Evolutionary conservation across 768 basidiomycete genomes (phyloP).

Genomic region (Peribolospora baueri): DNA sequence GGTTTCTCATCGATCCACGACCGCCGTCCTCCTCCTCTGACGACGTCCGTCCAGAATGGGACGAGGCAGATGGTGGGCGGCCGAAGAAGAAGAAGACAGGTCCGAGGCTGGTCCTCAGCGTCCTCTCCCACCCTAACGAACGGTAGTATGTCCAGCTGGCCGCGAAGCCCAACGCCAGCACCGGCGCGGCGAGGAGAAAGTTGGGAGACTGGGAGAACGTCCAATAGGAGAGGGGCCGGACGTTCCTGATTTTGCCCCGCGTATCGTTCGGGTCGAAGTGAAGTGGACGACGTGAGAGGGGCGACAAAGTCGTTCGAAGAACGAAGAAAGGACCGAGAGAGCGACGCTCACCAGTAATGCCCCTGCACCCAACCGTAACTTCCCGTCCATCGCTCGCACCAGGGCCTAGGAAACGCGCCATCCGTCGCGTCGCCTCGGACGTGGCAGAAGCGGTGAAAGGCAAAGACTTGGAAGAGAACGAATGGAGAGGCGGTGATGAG

Average conservation of each 20-base stretch:
- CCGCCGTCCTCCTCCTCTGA: too few species aligned
- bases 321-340: background rate
- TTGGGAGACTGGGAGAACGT: conserved; percentile 60
- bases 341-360: conserved; percentile 37
- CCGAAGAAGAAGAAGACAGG: background rate
- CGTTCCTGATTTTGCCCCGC: conserved; percentile 25
- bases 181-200: conserved; percentile 52
- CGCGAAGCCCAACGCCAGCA: conserved; percentile 29
- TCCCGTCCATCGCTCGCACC: conserved; percentile 44
- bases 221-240: conserved; percentile 73
- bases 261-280: background rate
- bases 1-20: too few species aligned
- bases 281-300: background rate
- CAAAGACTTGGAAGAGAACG: conserved; percentile 39
- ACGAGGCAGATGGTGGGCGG: background rate
- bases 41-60: background rate
- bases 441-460: conserved; percentile 43
- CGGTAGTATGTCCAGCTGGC: conserved; percentile 19
- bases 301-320: background rate
- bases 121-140: background rate
- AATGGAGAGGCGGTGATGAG: conserved; percentile 39
- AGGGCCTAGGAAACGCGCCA: conserved; percentile 19
- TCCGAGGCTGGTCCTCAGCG: background rate
- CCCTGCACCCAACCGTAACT: conserved; percentile 62
- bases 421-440: too few species aligned